Evolutionary conservation across 225 moss, liverwort and hornwort species (phyloP).

Genomic region (Lunularia cruciata): DNA sequence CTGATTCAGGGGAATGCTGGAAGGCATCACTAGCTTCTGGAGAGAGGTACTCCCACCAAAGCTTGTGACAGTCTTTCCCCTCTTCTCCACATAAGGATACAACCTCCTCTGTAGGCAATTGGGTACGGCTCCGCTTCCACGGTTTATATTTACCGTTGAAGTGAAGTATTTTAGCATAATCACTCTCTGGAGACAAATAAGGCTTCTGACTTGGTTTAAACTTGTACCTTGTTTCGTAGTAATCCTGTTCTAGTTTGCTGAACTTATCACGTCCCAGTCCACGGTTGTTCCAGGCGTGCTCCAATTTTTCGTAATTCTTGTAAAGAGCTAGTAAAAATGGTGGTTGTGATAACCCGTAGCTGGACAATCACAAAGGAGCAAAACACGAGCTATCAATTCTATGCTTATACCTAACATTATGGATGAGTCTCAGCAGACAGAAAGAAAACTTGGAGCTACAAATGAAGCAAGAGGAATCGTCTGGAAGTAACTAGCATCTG

Average conservation of each 20-base stretch:
- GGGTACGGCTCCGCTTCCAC: constrained; percentile 69
- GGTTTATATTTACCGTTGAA: constrained; percentile 87
- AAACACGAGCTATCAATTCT: no score
- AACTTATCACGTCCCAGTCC: constrained; percentile 73
- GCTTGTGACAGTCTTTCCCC: constrained; percentile 57
- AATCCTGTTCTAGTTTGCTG: constrained; percentile 67
- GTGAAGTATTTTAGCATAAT: constrained; percentile 75
- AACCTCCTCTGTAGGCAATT: constrained; percentile 38
- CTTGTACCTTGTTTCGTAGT: constrained; percentile 39
- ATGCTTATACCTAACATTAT: no score
- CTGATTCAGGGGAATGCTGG: no score
- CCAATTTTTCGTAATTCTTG: constrained; percentile 67
- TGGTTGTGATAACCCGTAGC: constrained; percentile 89
- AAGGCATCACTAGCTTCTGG: constrained; percentile 47
- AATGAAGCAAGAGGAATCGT: no score
- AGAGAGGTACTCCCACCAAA: constrained; percentile 93
- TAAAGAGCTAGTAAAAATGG: constrained; percentile 82
- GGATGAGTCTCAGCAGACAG: no score
- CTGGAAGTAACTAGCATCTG: no score
- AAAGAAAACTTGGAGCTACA: no score
- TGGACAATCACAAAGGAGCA: constrained; percentile 41
- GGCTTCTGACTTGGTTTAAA: constrained; percentile 53
- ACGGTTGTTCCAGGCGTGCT: constrained; percentile 75
- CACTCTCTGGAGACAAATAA: constrained; percentile 65
- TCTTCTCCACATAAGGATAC: constrained; percentile 72